Percentiles rank a stretch among this genome's conserved stretches.
Conservation (phyloP, 768 basidiomycete species). For the Mycena vulgaris region DNA sequence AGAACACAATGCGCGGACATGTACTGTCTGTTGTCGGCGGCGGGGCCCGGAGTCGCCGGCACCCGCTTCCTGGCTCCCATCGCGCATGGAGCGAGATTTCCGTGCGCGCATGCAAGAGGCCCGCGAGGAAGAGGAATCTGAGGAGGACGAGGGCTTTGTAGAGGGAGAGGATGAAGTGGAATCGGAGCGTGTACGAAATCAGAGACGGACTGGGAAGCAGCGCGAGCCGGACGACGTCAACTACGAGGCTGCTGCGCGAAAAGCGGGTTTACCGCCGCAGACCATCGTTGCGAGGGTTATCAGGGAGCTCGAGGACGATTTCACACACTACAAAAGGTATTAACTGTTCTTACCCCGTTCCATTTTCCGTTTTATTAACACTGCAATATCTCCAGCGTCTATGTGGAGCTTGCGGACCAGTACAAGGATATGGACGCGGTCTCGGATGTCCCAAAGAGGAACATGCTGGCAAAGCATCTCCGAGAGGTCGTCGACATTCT, state of each 20-base stretch:
- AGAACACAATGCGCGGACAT: constrained; percentile 80
- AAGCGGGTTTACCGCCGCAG: constrained; percentile 80
- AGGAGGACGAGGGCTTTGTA: constrained; percentile 66
- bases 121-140: constrained; percentile 27
- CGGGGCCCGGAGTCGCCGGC: constrained; percentile 40
- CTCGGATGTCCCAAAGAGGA: constrained; percentile 85
- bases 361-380: constrained; percentile 11
- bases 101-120: constrained; percentile 35
- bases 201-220: constrained; percentile 49
- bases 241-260: constrained; percentile 51
- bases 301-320: constrained; percentile 94
- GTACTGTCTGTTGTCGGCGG: constrained; percentile 74
- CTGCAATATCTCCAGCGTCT: constrained; percentile 72
- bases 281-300: constrained; percentile 89
- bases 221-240: constrained; percentile 45
- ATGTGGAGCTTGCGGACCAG: constrained; percentile 91
- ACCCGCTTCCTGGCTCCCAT: constrained; percentile 42
- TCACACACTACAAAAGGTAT: constrained; percentile 94
- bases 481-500: constrained; percentile 93
- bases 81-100: constrained; percentile 29
- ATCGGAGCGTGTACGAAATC: constrained; percentile 32
- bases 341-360: constrained; percentile 43
- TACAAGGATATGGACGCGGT: constrained; percentile 92
- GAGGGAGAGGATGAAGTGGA: constrained; percentile 59
- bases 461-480: constrained; percentile 90